Evolutionary conservation across 345 rosid genomes (phyloP), one percentile per base, ranked within the genome.

Genomic region (Carallia pectinifolia): DNA sequence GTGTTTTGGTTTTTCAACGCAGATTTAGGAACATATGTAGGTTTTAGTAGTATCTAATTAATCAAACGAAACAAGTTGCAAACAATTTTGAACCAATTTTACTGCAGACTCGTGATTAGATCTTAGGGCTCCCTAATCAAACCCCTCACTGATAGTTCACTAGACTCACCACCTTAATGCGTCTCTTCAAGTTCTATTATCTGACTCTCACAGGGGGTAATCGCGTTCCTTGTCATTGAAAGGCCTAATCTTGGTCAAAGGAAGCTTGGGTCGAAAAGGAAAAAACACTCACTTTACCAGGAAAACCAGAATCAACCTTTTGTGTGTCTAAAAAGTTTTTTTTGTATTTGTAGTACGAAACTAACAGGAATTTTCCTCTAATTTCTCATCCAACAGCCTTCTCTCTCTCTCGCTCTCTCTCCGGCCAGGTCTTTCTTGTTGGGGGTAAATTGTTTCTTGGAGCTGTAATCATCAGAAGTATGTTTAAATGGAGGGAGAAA

Each of bases 61-160:
- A 7, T 58, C 33, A 18, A 6, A 58, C 18, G 58, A 50, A 52
- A 63, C 31, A 5, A 55, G 5, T 55, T 55, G 12, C 37, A 15
- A 15, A 55, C 34, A 63, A 71, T 55, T 62, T 39, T 16, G 34
- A 65, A 7, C 36, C 63, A 54, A 68, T 16, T 16, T 36, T 5
- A 66, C 39, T 30, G 31, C 40, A 29, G 39, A 38, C 66, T 65
- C 61, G 69, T 60, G 76, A 74, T 81, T 77, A 81, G 84, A 81
- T 44, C 50, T 44, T 44, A 44, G 50, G 50, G 50, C 50, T 44
- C 10, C 48, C 38, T 61, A 66, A 72, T 58, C 30, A 9, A 55
- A 23, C 29, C 29, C 1, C 36, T 53, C 48, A 37, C 15, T 37
- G 58, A 19, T 50, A 4, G 30, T 12, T 33, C 27, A 15, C 19